These are phyloP conservation scores for Eucalyptus pauciflora DNA, from an alignment of 345 rosid genomes.

Conservation along the genomic window DNA sequence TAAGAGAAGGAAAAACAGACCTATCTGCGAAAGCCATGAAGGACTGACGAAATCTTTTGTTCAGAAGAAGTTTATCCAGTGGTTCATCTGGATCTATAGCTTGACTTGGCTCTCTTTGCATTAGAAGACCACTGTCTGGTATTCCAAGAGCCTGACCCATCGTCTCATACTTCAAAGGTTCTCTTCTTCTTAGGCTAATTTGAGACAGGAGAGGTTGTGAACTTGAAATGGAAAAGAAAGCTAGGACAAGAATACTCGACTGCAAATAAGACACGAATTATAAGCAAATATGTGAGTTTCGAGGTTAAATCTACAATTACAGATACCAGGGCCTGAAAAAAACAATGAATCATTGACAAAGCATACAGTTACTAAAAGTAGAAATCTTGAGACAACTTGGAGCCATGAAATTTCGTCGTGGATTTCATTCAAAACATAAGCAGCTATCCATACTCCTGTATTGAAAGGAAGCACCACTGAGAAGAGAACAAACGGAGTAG, in stretches of 20 bases:
- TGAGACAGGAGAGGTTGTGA: slow-evolving; percentile 79
- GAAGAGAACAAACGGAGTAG: not conserved
- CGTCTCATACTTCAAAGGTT: slow-evolving; percentile 42
- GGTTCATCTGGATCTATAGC: slow-evolving; percentile 56
- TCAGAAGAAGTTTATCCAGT: slow-evolving; percentile 71
- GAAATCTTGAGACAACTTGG: slow-evolving; percentile 71
- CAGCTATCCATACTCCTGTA: slow-evolving; percentile 57
- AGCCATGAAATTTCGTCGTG: slow-evolving; percentile 50
- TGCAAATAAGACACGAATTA: slow-evolving; percentile 12
- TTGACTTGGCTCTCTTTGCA: slow-evolving; percentile 33
- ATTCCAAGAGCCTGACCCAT: slow-evolving; percentile 91
- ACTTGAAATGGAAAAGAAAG: slow-evolving; percentile 78
- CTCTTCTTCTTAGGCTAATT: slow-evolving; percentile 72
- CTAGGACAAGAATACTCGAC: slow-evolving; percentile 62
- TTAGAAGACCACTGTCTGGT: slow-evolving; percentile 67
- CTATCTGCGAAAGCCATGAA: slow-evolving; percentile 93
- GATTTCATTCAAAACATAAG: slow-evolving; percentile 64
- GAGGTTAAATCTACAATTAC: not conserved
- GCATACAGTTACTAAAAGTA: slow-evolving; percentile 60
- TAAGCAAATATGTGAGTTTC: slow-evolving; percentile 15
- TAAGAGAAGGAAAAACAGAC: slow-evolving; percentile 12
- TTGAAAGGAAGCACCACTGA: not conserved
- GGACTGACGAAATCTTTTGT: slow-evolving; percentile 68
- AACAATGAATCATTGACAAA: not conserved
- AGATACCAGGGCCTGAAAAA: not conserved